Conservation (phyloP, 306 rosid genomes). For the Cucumis melo region DNA sequence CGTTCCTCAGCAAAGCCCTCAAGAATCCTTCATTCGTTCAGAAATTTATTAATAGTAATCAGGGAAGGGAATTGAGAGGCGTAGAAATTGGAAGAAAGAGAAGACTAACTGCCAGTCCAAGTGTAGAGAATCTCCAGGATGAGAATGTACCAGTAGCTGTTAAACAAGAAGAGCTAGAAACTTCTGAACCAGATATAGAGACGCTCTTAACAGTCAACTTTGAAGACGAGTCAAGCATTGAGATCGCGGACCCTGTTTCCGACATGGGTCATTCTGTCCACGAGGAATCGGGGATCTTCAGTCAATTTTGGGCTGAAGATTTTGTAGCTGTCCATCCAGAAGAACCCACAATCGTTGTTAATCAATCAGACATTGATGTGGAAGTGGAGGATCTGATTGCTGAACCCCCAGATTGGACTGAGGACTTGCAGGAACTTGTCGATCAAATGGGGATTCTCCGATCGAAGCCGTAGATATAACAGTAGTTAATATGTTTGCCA, state of each 20-base stretch:
- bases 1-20: slow-evolving; percentile 62
- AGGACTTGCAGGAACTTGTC: slow-evolving; percentile 49
- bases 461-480: slow-evolving; percentile 16
- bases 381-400: slow-evolving; percentile 40
- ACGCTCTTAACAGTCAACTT: slow-evolving; percentile 24
- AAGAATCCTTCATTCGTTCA: slow-evolving; percentile 37
- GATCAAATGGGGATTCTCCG: slow-evolving; percentile 63
- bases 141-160: slow-evolving; percentile 12
- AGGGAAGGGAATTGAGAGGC: slow-evolving; percentile 24
- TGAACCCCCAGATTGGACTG: slow-evolving; percentile 39
- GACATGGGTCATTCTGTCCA: slow-evolving; percentile 17
- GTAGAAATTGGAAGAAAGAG: slow-evolving; percentile 41
- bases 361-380: slow-evolving; percentile 33
- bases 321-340: slow-evolving; percentile 33
- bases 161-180: slow-evolving; percentile 24
- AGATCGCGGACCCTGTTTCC: slow-evolving; percentile 14
- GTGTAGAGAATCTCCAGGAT: slow-evolving; percentile 45
- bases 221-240: slow-evolving; percentile 42
- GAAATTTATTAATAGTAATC: slow-evolving; percentile 23
- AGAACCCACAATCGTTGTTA: slow-evolving; percentile 25
- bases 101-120: slow-evolving; percentile 41
- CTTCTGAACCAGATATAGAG: slow-evolving; percentile 47
- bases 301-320: slow-evolving; percentile 47
- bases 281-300: slow-evolving; percentile 29
- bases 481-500: not conserved